Percentiles rank a stretch among this genome's conserved stretches.
Conservation (phyloP, 2,329 filamentous ascomycete species). For the Stylonectria norvegica region DNA sequence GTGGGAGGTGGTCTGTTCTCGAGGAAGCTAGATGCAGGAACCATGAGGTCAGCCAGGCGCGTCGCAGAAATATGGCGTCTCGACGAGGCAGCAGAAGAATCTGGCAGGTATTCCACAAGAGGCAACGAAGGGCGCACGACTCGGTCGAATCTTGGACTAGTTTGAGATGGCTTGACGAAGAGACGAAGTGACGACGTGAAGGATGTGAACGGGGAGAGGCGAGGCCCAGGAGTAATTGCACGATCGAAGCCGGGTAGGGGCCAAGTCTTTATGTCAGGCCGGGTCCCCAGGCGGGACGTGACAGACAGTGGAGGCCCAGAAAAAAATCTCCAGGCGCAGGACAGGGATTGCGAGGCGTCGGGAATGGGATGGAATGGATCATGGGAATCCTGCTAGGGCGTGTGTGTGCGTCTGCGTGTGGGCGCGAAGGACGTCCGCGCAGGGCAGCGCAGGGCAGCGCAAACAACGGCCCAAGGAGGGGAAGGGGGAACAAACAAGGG, state of each 20-base stretch:
- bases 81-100: slow-evolving; percentile 1
- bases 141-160: slow-evolving; percentile 17
- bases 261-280: slow-evolving; percentile 31
- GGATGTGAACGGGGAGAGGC: slow-evolving; percentile 21
- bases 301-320: slow-evolving; percentile 18
- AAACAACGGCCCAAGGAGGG: no score
- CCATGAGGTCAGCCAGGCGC: slow-evolving; percentile 26
- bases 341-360: neutral
- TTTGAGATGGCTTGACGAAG: slow-evolving; percentile 8
- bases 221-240: slow-evolving; percentile 26
- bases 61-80: slow-evolving; percentile 13
- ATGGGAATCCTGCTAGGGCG: no score
- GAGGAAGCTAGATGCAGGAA: slow-evolving; percentile 28
- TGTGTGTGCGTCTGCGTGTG: no score
- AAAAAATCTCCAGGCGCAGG: neutral
- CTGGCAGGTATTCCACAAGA: slow-evolving; percentile 7
- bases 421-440: no score
- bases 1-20: slow-evolving; percentile 31
- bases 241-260: slow-evolving; percentile 28
- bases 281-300: slow-evolving; percentile 29
- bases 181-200: slow-evolving; percentile 16
- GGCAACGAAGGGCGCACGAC: slow-evolving; percentile 2
- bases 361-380: neutral
- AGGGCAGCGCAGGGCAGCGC: no score
- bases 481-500: no score